Conservation (phyloP, 2,329 filamentous ascomycete genomes). For the Colletotrichum spinosum region DNA sequence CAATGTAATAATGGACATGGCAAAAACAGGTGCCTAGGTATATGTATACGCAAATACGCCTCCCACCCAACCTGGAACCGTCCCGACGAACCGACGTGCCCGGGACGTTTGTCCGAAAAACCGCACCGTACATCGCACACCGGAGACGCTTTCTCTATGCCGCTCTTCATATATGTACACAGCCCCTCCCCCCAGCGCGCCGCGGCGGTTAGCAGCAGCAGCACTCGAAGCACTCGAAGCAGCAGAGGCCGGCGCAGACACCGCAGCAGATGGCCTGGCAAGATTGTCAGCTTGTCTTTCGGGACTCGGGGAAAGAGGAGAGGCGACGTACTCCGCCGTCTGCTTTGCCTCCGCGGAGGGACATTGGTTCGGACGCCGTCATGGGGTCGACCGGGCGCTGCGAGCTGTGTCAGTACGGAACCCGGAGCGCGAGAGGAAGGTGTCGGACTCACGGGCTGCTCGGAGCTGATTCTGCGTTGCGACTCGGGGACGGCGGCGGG, state of each 20-base stretch:
- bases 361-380: constrained; percentile 44
- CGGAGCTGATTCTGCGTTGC: constrained; percentile 43
- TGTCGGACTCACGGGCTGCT: constrained; percentile 49
- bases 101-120: too few relatives aligned
- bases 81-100: too few relatives aligned
- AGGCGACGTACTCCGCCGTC: constrained; percentile 49
- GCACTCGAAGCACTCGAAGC: constrained; percentile 50
- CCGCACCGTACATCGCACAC: too few relatives aligned
- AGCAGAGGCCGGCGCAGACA: constrained; percentile 53
- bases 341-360: constrained; percentile 47
- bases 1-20: constrained; percentile 3
- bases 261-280: constrained; percentile 53
- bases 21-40: constrained; percentile 25
- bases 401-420: not conserved
- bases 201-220: constrained; percentile 39
- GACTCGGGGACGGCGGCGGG: constrained; percentile 42
- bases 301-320: constrained; percentile 4
- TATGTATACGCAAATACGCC: constrained; percentile 21
- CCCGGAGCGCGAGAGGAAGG: not conserved
- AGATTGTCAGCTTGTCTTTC: too few relatives aligned
- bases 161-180: too few relatives aligned
- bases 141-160: too few relatives aligned
- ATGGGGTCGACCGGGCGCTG: constrained; percentile 51
- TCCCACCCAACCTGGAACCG: not conserved
- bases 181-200: not conserved